Percentiles rank a stretch among this genome's conserved stretches.
Conservation (phyloP, 176 grass and related monocot genomes). For the Aechmea fasciata region DNA sequence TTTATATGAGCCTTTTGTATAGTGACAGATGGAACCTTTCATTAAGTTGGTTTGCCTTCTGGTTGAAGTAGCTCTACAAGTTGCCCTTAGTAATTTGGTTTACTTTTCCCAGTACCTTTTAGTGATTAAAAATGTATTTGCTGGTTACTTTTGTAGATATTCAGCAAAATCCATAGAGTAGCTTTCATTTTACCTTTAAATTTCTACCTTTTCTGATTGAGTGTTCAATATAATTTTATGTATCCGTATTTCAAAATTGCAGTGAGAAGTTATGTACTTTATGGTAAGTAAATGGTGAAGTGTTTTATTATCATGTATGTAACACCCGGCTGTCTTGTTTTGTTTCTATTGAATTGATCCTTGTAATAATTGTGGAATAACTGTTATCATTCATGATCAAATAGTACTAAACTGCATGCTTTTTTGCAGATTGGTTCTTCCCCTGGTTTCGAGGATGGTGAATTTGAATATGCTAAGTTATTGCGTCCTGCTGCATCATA, state of each 20-base stretch:
- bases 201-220: no score
- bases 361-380: not conserved
- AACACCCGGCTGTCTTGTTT: not conserved
- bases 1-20: conserved; percentile 6
- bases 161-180: no score
- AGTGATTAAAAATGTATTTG: no score
- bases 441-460: conserved; percentile 82
- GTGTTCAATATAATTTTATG: no score
- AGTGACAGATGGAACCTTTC: not conserved
- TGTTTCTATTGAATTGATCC: not conserved
- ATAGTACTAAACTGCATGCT: conserved; percentile 3
- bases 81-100: no score
- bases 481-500: conserved; percentile 66
- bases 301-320: not conserved
- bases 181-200: no score
- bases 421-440: conserved; percentile 73
- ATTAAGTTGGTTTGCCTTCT: not conserved
- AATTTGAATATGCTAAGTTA: conserved; percentile 90
- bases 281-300: no score
- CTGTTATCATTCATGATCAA: not conserved
- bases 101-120: no score
- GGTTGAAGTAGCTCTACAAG: no score
- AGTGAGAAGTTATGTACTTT: no score
- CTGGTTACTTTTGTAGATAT: no score
- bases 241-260: no score